phyloP scores from a whole-genome alignment of 805 yeast species.

The Candida hispaniensis region DNA sequence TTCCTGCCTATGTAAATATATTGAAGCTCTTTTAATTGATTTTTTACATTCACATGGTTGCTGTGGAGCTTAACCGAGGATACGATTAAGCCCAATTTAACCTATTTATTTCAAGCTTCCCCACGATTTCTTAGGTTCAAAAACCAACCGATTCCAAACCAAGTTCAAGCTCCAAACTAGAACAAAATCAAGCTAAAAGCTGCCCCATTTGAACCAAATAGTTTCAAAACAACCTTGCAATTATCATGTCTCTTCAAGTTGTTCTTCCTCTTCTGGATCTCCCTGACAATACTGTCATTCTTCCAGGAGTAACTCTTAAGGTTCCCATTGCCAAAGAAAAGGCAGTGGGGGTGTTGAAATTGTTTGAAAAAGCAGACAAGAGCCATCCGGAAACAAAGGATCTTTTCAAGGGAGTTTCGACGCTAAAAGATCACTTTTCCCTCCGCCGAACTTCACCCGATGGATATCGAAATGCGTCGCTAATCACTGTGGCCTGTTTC shows the following conservation, averaged over 20 bases:
- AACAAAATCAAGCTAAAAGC: too few relatives aligned
- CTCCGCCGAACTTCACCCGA: conserved; percentile 14
- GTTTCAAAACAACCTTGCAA: too few relatives aligned
- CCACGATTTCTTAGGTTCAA: too few relatives aligned
- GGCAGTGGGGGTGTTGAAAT: conserved; percentile 12
- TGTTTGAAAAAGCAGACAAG: conserved; percentile 15
- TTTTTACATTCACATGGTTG: too few relatives aligned
- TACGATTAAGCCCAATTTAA: too few relatives aligned
- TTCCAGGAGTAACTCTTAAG: conserved; percentile 17
- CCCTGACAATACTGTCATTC: conserved; percentile 15
- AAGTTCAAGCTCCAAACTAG: too few relatives aligned
- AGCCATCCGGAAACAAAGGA: conserved; percentile 8
- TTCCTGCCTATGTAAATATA: too few relatives aligned
- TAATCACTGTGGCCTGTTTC: conserved; percentile 16
- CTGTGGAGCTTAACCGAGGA: too few relatives aligned
- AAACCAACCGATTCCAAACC: too few relatives aligned
- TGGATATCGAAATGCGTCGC: conserved; percentile 13
- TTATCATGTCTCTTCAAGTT: not conserved
- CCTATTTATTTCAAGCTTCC: too few relatives aligned
- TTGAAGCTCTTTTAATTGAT: too few relatives aligned
- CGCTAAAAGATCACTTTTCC: conserved; percentile 4
- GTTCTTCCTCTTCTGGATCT: conserved; percentile 15
- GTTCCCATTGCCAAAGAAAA: conserved; percentile 8
- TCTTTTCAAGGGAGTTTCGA: conserved; percentile 5
- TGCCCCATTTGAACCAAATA: too few relatives aligned